Base-by-base conservation (phyloP, 1,139 yeast genomes). In the Sugiyamaella japonica region DNA sequence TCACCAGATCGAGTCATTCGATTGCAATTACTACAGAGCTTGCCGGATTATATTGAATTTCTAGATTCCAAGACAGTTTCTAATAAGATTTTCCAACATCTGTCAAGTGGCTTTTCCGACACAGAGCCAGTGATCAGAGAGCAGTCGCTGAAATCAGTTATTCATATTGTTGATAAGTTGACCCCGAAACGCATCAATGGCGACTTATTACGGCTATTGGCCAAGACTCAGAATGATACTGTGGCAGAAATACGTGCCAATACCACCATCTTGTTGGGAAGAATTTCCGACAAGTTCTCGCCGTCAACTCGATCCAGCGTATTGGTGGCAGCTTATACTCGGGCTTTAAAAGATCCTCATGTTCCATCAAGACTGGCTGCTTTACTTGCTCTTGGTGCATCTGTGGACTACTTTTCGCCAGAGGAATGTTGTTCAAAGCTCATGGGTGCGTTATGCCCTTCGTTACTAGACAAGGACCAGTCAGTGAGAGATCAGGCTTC, bases 191-290 rank as follows among this genome's bases (percentile, higher is more conserved):
- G 89, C 67, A 76, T 91, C 49, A 93, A 93, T 66, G 91, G 90
- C 63, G 98, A 93, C 55, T 73, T 93, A 39, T 74, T 93, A 52
- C 80, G 95, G 61, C 79, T 83, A 49, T 73, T 93, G 56, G 98
- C 98, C 1, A 89, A 87, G 66, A 82, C 96, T 1, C 98, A 91
- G 69, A 85, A 81, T 69, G 99, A 93, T 66, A 82, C 84, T 1
- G 85, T 85, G 56, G 85, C 95, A 1, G 88, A 89, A 23, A 88
- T 93, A 16, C 75, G 99, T 62, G 89, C 93, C 6, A 88, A 89
- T 70, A 91, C 98, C 0, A 80, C 95, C 20, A 79, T 89, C 25
- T 78, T 89, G 43, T 79, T 93, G 25, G 84, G 89, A 28, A 82
- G 82, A 57, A 84, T 93, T 32, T 85, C 96, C 0, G 73, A 78